phyloP scores from a whole-genome alignment of 176 grass and related monocot genomes.

The Elymus sibiricus region DNA sequence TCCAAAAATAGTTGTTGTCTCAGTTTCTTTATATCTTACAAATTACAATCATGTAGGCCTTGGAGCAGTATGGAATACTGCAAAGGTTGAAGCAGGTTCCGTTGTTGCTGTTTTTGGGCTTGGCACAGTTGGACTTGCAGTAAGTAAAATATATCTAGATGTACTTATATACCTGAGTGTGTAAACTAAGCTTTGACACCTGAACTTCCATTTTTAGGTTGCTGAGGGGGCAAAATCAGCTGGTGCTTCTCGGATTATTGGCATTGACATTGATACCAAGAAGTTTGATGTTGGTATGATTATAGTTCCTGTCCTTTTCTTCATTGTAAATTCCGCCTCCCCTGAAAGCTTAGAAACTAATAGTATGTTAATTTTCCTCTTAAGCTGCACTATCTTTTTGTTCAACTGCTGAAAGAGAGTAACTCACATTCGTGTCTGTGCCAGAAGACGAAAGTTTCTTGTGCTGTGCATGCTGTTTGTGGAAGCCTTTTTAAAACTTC shows the following conservation, averaged over 20 bases:
- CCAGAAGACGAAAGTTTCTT: neutral
- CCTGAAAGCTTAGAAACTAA: neutral
- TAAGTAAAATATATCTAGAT: slow-evolving; percentile 40
- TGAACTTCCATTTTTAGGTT: slow-evolving; percentile 52
- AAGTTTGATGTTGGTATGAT: slow-evolving; percentile 84
- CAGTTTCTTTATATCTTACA: slow-evolving; percentile 10
- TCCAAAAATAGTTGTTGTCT: neutral
- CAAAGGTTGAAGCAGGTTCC: slow-evolving; percentile 89
- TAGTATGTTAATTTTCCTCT: neutral
- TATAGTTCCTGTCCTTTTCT: neutral
- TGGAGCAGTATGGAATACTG: slow-evolving; percentile 98
- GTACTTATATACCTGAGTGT: neutral
- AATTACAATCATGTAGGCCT: slow-evolving; percentile 56
- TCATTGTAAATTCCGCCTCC: neutral
- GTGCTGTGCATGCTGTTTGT: neutral
- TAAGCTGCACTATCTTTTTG: neutral
- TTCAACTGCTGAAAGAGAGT: neutral
- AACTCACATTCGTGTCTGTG: neutral
- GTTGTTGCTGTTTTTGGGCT: slow-evolving; percentile 96
- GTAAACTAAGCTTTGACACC: neutral
- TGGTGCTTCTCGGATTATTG: slow-evolving; percentile 90
- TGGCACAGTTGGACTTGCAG: slow-evolving; percentile 93
- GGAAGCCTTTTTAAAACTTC: neutral
- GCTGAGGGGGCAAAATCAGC: slow-evolving; percentile 91
- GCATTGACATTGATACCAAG: slow-evolving; percentile 87